A percentile compares a stretch with the other conserved stretches of the same genome.
Conservation (phyloP, 2,329 filamentous ascomycete species). For the Cladobotryum protrusum region DNA sequence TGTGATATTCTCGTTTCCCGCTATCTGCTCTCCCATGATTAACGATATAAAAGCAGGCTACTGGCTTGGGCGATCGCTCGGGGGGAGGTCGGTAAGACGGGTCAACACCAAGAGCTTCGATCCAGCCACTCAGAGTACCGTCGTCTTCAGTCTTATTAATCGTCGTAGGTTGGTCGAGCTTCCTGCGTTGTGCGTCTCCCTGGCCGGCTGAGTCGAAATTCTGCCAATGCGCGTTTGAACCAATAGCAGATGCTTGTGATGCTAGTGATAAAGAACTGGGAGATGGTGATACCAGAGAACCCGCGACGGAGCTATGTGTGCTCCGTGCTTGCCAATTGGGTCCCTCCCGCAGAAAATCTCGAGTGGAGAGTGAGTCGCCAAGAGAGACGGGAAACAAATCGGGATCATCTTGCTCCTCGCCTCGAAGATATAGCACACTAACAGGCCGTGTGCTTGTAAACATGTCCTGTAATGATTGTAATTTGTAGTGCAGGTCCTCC, state of each 20-base stretch:
- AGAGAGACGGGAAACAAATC: conserved; percentile 72
- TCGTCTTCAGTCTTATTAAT: conserved; percentile 51
- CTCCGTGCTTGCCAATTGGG: conserved; percentile 47
- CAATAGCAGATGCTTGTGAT: conserved; percentile 46
- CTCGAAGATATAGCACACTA: conserved; percentile 71
- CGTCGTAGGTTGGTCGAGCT: conserved; percentile 48
- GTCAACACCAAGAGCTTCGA: conserved; percentile 90
- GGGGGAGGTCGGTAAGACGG: conserved; percentile 71
- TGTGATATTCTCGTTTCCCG: conserved; percentile 60
- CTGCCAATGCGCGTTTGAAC: conserved; percentile 46
- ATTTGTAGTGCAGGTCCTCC: conserved; percentile 73
- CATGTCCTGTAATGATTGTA: conserved; percentile 78
- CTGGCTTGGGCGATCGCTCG: conserved; percentile 62
- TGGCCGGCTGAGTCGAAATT: conserved; percentile 49
- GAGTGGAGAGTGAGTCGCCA: conserved; percentile 56
- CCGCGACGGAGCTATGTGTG: conserved; percentile 51
- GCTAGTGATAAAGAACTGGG: conserved; percentile 59
- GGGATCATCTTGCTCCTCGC: conserved; percentile 72
- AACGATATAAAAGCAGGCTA: conserved; percentile 83
- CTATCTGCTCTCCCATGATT: conserved; percentile 45
- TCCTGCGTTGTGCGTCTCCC: conserved; percentile 40
- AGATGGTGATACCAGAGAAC: conserved; percentile 59
- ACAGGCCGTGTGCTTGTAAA: conserved; percentile 76
- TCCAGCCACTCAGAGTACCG: conserved; percentile 70
- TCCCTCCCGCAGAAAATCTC: conserved; percentile 41